Evolutionary conservation across 2,329 filamentous ascomycete genomes (phyloP).

Genomic region (Calonectria leucothoes): DNA sequence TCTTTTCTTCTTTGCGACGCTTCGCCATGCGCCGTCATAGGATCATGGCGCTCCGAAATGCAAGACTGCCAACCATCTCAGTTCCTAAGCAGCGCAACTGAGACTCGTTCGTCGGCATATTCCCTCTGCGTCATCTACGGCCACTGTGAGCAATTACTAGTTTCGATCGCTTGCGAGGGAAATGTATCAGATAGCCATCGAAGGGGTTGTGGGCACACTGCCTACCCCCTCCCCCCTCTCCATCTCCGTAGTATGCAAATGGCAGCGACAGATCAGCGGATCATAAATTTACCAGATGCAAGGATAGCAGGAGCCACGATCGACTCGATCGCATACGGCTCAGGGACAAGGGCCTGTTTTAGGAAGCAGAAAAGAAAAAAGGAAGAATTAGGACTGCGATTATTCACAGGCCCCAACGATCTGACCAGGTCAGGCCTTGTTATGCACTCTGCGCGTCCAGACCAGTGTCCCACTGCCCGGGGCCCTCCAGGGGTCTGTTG

Average conservation of each 20-base stretch:
- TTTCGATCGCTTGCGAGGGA: not conserved
- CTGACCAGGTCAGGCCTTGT: not conserved
- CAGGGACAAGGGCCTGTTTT: not conserved
- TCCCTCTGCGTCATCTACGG: not conserved
- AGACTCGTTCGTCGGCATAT: not conserved
- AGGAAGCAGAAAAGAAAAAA: not conserved
- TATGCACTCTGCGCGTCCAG: constrained; percentile 5
- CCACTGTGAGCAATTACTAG: not conserved
- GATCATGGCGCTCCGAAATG: not conserved
- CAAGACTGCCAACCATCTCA: not conserved
- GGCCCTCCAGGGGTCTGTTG: not conserved
- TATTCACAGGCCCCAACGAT: not conserved
- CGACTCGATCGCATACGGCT: not conserved
- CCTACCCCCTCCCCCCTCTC: no score
- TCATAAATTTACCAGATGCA: not conserved
- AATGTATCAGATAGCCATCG: not conserved
- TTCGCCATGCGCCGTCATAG: not conserved
- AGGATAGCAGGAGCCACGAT: not conserved
- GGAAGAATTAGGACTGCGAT: not conserved
- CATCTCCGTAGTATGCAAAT: not conserved
- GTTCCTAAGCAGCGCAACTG: not conserved
- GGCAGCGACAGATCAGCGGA: not conserved
- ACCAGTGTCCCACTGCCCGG: not conserved
- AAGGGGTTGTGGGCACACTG: not conserved
- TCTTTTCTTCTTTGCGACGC: not conserved